These are phyloP conservation scores for Tylopilus orsonianus DNA, from an alignment of 1,284 basidiomycete species.

Conservation along the genomic window DNA sequence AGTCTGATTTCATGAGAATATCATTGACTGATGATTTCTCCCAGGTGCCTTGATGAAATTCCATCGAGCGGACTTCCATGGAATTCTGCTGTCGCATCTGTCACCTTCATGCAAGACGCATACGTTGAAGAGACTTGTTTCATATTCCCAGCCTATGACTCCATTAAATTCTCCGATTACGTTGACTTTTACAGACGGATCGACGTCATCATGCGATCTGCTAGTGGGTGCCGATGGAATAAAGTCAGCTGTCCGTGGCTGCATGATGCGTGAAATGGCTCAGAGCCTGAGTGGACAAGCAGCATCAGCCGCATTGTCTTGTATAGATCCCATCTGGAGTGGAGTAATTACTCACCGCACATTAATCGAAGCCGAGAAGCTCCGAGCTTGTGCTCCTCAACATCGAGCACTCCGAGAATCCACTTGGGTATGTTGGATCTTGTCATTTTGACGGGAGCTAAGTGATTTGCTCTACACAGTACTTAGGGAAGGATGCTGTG, in stretches of 20 bases:
- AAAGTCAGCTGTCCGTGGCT: conserved; percentile 47
- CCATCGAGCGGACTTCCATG: conserved; percentile 47
- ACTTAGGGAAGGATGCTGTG: conserved; percentile 29
- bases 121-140: conserved; percentile 40
- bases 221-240: conserved; percentile 54
- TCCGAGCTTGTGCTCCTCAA: conserved; percentile 35
- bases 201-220: conserved; percentile 43
- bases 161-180: conserved; percentile 26
- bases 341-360: conserved; percentile 42
- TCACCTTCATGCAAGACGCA: conserved; percentile 33
- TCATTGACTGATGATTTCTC: conserved; percentile 1
- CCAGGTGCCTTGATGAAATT: conserved; percentile 41
- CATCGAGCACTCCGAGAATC: conserved; percentile 36
- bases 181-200: conserved; percentile 46
- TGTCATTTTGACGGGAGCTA: background rate
- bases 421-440: conserved; percentile 25
- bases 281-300: conserved; percentile 11
- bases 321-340: conserved; percentile 42
- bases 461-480: conserved; percentile 20
- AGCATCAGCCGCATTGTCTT: conserved; percentile 21
- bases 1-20: background rate
- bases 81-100: conserved; percentile 37
- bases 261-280: conserved; percentile 38
- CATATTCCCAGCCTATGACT: conserved; percentile 35
- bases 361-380: conserved; percentile 37